Conservation (phyloP, 2,329 filamentous ascomycete genomes). For the Monilinia fructigena region DNA sequence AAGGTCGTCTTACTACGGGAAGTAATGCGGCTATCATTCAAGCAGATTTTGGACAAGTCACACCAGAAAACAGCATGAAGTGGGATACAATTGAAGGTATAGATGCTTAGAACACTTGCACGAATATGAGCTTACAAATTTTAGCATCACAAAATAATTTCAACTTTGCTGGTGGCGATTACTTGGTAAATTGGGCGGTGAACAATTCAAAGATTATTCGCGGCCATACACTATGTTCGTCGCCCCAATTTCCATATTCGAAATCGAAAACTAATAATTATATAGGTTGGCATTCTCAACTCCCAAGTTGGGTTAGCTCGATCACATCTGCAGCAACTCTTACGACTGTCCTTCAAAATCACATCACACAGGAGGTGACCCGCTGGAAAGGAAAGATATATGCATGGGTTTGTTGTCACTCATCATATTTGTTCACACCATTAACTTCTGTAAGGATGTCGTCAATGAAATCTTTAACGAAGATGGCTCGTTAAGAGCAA, state of each 20-base stretch:
- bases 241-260: conserved; percentile 47
- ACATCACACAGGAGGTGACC: conserved; percentile 57
- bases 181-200: conserved; percentile 57
- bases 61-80: conserved; percentile 69
- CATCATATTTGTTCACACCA: not conserved
- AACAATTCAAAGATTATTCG: conserved; percentile 58
- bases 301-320: conserved; percentile 57
- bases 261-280: conserved; percentile 48
- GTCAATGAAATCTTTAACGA: conserved; percentile 62
- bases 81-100: conserved; percentile 56
- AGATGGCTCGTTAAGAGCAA: conserved; percentile 30
- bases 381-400: conserved; percentile 64
- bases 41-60: conserved; percentile 62
- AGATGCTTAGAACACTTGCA: not conserved
- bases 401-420: conserved; percentile 45
- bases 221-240: conserved; percentile 63
- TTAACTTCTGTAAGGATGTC: conserved; percentile 48
- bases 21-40: conserved; percentile 56
- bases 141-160: conserved; percentile 48
- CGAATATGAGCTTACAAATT: not conserved
- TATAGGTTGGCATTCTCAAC: conserved; percentile 59
- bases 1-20: conserved; percentile 49
- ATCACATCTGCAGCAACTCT: conserved; percentile 50
- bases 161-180: conserved; percentile 57
- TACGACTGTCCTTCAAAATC: conserved; percentile 56